Conservation (phyloP, 2,329 filamentous ascomycete species). For the Trichoderma sp. region DNA sequence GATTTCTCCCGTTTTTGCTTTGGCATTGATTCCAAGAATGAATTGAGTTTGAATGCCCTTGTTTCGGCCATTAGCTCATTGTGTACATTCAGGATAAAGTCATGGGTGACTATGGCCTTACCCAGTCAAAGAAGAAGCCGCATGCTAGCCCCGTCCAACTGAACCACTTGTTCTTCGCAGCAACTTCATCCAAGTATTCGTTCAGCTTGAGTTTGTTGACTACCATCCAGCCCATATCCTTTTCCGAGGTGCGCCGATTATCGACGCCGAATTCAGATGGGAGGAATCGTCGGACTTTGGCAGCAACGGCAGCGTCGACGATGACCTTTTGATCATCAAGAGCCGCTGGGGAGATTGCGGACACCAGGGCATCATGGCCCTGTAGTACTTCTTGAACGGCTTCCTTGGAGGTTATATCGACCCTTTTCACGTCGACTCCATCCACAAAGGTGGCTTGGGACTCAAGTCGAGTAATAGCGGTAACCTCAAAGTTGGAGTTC, state of each 20-base stretch:
- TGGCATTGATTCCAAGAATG: background rate
- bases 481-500: background rate
- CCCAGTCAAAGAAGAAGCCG: slow-evolving; percentile 11
- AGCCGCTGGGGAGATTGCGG: background rate
- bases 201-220: background rate
- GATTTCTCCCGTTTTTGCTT: background rate
- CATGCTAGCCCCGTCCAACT: background rate
- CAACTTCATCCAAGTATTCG: background rate
- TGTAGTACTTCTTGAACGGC: background rate
- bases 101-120: background rate
- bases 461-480: background rate
- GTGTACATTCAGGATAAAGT: no score
- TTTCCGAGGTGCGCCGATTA: background rate
- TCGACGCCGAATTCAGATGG: slow-evolving; percentile 4
- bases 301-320: slow-evolving; percentile 11
- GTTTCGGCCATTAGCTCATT: background rate
- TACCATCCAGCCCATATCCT: background rate
- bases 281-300: background rate
- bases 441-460: background rate
- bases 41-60: slow-evolving; percentile 3
- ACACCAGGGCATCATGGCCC: slow-evolving; percentile 9
- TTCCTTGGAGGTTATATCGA: slow-evolving; percentile 7
- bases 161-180: background rate
- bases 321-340: background rate
- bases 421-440: background rate